Conservation (phyloP, 148 eudicot species). For the Arctostaphylos glauca region DNA sequence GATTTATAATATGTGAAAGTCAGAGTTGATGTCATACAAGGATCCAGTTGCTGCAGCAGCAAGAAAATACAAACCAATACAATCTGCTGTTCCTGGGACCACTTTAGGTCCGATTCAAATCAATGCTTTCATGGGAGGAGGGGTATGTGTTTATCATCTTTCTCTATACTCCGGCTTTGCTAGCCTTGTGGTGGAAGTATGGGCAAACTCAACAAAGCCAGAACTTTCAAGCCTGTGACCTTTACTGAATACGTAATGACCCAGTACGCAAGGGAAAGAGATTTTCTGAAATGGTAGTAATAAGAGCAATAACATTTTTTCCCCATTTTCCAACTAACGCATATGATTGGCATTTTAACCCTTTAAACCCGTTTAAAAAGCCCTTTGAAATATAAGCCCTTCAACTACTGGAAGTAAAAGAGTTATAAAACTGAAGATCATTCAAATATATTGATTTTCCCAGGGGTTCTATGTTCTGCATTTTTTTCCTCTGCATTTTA, state of each 20-base stretch:
- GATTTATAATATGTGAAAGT: conserved; percentile 11
- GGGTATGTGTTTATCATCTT: conserved; percentile 49
- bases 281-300: neutral
- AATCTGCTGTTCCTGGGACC: conserved; percentile 99
- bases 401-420: neutral
- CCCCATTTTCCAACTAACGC: neutral
- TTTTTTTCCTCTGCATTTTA: neutral
- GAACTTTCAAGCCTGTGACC: neutral
- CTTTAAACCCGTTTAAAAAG: neutral
- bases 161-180: neutral
- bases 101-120: conserved; percentile 93
- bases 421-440: neutral
- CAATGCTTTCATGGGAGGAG: conserved; percentile 87
- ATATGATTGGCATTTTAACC: neutral
- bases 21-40: conserved; percentile 78
- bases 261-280: neutral
- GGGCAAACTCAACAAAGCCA: neutral
- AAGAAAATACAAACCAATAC: conserved; percentile 84
- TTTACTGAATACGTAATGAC: neutral
- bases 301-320: neutral
- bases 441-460: neutral
- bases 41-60: conserved; percentile 95
- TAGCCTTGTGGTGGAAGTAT: neutral
- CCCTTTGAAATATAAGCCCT: neutral
- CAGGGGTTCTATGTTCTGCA: neutral